These are phyloP conservation scores for Serendipita indica DNA, from an alignment of 768 basidiomycete species.

Conservation along the genomic window DNA sequence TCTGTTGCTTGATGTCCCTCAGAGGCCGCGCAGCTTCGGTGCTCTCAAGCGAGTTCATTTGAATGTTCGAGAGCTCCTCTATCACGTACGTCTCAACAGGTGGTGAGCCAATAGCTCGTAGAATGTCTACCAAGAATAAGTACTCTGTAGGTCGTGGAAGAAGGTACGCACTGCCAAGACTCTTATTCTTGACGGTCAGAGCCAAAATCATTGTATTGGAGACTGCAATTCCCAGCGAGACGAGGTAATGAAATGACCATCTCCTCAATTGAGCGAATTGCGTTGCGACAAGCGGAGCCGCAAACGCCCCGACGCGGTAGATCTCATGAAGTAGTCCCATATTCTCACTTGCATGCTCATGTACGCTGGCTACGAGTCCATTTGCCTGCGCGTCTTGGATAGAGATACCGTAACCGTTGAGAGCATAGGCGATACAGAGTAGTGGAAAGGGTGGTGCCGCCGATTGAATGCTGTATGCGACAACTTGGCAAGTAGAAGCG, in stretches of 20 bases:
- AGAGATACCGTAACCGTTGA: slow-evolving; percentile 9
- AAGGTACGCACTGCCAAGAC: neutral
- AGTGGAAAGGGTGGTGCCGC: slow-evolving; percentile 9
- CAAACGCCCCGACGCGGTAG: slow-evolving; percentile 10
- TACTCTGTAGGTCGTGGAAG: neutral
- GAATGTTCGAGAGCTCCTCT: neutral
- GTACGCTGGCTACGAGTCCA: neutral
- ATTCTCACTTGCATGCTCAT: neutral
- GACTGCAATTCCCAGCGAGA: slow-evolving; percentile 27
- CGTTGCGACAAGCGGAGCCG: slow-evolving; percentile 2
- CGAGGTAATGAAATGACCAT: slow-evolving; percentile 33
- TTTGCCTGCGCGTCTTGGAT: slow-evolving; percentile 3
- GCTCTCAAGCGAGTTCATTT: neutral
- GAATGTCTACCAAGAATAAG: neutral
- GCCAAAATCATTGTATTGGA: slow-evolving; percentile 9
- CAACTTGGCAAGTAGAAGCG: slow-evolving; percentile 19
- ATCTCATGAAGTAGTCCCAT: slow-evolving; percentile 11
- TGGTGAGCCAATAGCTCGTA: neutral
- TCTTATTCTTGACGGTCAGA: neutral
- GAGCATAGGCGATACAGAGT: neutral
- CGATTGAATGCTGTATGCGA: slow-evolving; percentile 16
- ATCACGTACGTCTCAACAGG: neutral
- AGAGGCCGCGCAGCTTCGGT: neutral
- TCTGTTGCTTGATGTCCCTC: neutral
- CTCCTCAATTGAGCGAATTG: slow-evolving; percentile 15